Evolutionary conservation across 129 eudicot genomes (phyloP), one percentile per base, ranked within the genome.

Genomic region (Deinandra increscens): DNA sequence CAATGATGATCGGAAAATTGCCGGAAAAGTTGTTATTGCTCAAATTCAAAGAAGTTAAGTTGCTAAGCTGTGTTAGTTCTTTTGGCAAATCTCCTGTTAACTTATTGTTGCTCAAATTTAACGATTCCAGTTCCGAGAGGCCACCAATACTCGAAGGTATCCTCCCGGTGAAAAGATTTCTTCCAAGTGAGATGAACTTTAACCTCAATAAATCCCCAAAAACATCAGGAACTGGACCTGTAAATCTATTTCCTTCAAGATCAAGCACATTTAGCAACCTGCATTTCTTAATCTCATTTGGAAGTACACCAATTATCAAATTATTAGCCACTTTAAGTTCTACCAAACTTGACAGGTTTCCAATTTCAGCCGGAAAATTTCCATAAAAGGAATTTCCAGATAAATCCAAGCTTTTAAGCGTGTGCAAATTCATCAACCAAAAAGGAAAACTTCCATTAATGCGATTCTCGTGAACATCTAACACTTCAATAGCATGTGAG

Each of bases 311-410:
- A 0, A 72, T 20, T 15, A 90, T 60, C 0, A 80, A 80, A 76
- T 86, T 90, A 23, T 87, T 83, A 20, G 85, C 91, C 51, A 79
- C 75, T 62, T 84, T 82, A 42, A 90, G 68, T 44, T 90, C 97
- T 77, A 74, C 79, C 55, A 90, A 60, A 34, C 3, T 33, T 38
- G 44, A 36, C 70, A 87, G 62, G 64, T 72, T 74, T 18, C 91
- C 91, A 5, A 90, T 48, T 51, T 56, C 82, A 26, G 51, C 75
- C 0, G 87, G 85, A 56, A 90, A 64, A 13, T 1, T 48, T 3
- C 97, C 95, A 2, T 76, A 65, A 11, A 90, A 58, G 0, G 60
- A 60, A 66, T 90, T 90, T 50, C 85, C 84, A 48, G 97, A 90
- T 22, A 87, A 20, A 74, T 87, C 87, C 44, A 90, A 64, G 20